Percentiles rank a stretch among this genome's conserved stretches.
phyloP scores from a whole-genome alignment of 805 yeast genomes.

The Peterozyma toletana region DNA sequence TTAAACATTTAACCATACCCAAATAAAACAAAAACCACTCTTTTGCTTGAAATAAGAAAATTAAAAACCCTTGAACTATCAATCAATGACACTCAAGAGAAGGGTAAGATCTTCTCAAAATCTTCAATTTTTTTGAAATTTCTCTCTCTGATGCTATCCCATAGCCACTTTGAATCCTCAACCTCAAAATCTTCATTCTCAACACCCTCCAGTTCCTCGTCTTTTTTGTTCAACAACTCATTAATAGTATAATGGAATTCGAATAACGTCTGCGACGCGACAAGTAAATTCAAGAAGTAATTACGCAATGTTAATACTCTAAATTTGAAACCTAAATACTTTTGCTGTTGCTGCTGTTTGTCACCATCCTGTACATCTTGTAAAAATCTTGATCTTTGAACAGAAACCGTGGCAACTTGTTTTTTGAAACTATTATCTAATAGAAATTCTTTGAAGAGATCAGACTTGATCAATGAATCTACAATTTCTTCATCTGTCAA shows the following conservation, averaged over 20 bases:
- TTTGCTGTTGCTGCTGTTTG: slow-evolving; percentile 13
- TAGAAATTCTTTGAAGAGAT: slow-evolving; percentile 41
- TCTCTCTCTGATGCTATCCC: slow-evolving; percentile 45
- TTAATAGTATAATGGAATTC: slow-evolving; percentile 37
- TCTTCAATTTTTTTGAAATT: slow-evolving; percentile 38
- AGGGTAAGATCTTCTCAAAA: slow-evolving; percentile 11
- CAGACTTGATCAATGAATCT: slow-evolving; percentile 30
- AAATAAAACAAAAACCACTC: not conserved
- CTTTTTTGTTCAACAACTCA: slow-evolving; percentile 15
- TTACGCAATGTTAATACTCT: slow-evolving; percentile 41
- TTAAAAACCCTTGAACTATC: not conserved
- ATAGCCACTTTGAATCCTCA: slow-evolving; percentile 24
- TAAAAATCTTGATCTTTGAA: slow-evolving; percentile 34
- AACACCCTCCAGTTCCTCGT: slow-evolving; percentile 3
- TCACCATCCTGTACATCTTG: slow-evolving; percentile 16
- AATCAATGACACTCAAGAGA: not conserved
- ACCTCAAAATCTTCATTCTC: slow-evolving; percentile 13
- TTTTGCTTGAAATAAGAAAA: too few species aligned
- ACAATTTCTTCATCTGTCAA: slow-evolving; percentile 19
- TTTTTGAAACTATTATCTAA: slow-evolving; percentile 35
- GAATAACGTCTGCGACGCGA: slow-evolving; percentile 46
- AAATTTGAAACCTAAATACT: slow-evolving; percentile 16
- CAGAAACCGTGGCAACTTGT: slow-evolving; percentile 42
- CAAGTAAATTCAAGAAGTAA: slow-evolving; percentile 43
- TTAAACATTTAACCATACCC: not conserved